Evolutionary conservation across 176 grass and related monocot species (phyloP).

Genomic region (Triticum urartu): DNA sequence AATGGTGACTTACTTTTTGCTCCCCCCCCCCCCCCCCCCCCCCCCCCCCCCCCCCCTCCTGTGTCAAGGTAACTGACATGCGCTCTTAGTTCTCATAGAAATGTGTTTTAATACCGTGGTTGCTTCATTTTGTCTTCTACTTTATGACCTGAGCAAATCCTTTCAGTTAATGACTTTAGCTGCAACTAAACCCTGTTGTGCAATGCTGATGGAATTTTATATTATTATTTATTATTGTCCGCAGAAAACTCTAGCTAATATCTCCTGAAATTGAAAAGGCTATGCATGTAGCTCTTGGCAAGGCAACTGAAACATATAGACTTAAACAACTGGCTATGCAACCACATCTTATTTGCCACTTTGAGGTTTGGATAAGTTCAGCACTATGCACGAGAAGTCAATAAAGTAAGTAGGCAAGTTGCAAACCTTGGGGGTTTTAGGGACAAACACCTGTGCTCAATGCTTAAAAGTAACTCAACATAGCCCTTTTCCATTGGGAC

Average conservation of each 20-base stretch:
- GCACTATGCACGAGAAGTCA: constrained; percentile 7
- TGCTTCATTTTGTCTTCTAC: neutral
- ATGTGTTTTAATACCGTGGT: neutral
- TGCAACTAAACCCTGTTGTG: neutral
- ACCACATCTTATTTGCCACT: constrained; percentile 12
- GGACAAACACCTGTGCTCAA: constrained; percentile 56
- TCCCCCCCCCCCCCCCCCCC: neutral
- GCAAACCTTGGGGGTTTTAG: constrained; percentile 27
- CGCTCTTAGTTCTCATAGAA: neutral
- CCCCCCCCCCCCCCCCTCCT: neutral
- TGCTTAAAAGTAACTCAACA: constrained; percentile 57
- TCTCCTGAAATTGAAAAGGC: neutral
- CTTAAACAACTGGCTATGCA: neutral
- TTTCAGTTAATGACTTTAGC: neutral
- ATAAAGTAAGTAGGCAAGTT: constrained; percentile 29
- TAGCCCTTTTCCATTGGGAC: constrained; percentile 32
- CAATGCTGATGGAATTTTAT: neutral
- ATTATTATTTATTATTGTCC: neutral
- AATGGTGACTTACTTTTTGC: neutral
- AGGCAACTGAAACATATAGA: neutral
- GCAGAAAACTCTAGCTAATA: neutral
- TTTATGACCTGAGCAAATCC: neutral
- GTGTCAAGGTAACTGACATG: constrained; percentile 1
- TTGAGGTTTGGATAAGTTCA: constrained; percentile 19
- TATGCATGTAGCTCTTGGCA: neutral